These are phyloP conservation scores for Striga hermonthica DNA, from an alignment of 305 asterid species.

Conservation along the genomic window DNA sequence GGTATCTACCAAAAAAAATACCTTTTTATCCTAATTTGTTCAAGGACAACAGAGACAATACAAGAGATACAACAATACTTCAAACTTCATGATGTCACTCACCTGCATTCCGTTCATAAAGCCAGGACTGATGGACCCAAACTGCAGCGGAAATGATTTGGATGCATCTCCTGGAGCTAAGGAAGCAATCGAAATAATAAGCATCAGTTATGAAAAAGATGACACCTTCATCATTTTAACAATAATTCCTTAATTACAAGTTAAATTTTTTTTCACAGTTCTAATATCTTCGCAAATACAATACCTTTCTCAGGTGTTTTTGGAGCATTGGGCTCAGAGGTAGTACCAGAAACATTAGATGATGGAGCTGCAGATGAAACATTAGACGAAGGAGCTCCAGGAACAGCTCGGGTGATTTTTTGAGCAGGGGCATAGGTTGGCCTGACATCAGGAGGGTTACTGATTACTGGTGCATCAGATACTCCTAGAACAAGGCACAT, in stretches of 20 bases:
- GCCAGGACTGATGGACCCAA: slow-evolving; percentile 87
- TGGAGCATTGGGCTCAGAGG: slow-evolving; percentile 44
- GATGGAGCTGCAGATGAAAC: slow-evolving; percentile 46
- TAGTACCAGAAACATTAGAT: slow-evolving; percentile 42
- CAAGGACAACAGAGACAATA: neutral
- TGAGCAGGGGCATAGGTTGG: slow-evolving; percentile 43
- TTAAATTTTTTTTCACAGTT: neutral
- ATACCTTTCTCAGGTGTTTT: slow-evolving; percentile 69
- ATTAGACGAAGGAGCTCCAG: slow-evolving; percentile 50
- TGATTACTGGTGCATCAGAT: slow-evolving; percentile 40
- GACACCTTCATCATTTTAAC: too few relatives aligned
- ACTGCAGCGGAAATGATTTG: slow-evolving; percentile 70
- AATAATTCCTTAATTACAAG: neutral
- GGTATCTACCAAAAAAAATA: slow-evolving; percentile 48
- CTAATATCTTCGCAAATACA: too few relatives aligned
- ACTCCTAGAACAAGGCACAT: slow-evolving; percentile 36
- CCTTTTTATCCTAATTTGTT: neutral
- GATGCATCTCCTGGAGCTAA: slow-evolving; percentile 59
- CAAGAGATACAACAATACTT: neutral
- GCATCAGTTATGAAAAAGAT: too few relatives aligned
- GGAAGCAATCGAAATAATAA: neutral
- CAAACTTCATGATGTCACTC: slow-evolving; percentile 16
- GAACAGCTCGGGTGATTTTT: slow-evolving; percentile 47
- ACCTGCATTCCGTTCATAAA: slow-evolving; percentile 77
- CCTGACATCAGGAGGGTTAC: slow-evolving; percentile 33